A percentile compares a stretch with the other conserved stretches of the same genome.
Conservation (phyloP, 352 stramenopile genomes). For the Phytophthora podocarpi region DNA sequence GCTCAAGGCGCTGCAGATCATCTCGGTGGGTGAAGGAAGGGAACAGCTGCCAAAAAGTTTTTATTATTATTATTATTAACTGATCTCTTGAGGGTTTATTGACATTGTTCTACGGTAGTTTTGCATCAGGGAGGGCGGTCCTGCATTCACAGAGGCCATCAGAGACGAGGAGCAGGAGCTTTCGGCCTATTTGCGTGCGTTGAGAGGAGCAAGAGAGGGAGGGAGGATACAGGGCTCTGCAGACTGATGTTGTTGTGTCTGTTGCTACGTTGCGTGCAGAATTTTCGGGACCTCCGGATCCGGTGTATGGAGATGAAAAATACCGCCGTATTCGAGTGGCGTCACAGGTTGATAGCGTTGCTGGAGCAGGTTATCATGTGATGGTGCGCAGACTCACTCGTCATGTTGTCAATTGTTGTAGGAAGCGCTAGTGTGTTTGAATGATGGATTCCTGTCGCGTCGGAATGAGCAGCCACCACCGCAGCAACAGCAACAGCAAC, state of each 20-base stretch:
- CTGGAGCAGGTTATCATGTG: slow-evolving; percentile 10
- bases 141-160: slow-evolving; percentile 62
- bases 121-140: slow-evolving; percentile 73
- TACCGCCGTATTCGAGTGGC: slow-evolving; percentile 85
- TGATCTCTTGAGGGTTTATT: slow-evolving; percentile 9
- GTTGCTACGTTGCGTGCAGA: slow-evolving; percentile 46
- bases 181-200: slow-evolving; percentile 72
- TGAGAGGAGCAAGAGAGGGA: background rate
- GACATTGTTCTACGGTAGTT: slow-evolving; percentile 45
- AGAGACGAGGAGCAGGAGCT: slow-evolving; percentile 78
- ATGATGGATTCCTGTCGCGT: slow-evolving; percentile 67
- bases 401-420: slow-evolving; percentile 29
- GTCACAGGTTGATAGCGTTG: slow-evolving; percentile 62
- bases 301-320: slow-evolving; percentile 82
- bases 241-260: slow-evolving; percentile 3
- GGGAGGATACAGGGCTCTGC: background rate
- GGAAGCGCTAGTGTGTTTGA: slow-evolving; percentile 82
- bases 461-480: slow-evolving; percentile 40
- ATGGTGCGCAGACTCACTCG: slow-evolving; percentile 19
- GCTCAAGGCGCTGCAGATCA: slow-evolving; percentile 87
- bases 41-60: background rate
- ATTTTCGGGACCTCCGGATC: slow-evolving; percentile 74
- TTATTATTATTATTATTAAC: too few relatives aligned
- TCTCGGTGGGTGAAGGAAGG: slow-evolving; percentile 55
- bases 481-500: slow-evolving; percentile 27